phyloP scores from a whole-genome alignment of 2,329 filamentous ascomycete genomes.

The Beauveria bassiana region DNA sequence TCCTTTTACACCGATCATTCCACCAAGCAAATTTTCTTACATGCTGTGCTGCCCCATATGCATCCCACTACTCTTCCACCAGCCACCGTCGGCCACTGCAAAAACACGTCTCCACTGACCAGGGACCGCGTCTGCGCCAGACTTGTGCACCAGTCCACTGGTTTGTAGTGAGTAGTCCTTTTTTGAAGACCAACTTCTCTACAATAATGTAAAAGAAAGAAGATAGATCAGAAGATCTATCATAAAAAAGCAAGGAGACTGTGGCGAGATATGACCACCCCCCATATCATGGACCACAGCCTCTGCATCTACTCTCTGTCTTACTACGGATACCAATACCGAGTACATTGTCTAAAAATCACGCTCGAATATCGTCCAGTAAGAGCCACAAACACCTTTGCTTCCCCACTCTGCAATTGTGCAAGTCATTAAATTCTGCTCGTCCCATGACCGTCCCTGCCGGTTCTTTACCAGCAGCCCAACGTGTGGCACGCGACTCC shows the following conservation, averaged over 20 bases:
- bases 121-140: conserved; percentile 11
- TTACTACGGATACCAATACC: not conserved
- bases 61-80: not conserved
- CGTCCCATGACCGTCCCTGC: not conserved
- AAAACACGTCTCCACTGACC: conserved; percentile 12
- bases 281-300: not conserved
- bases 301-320: not conserved
- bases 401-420: conserved; percentile 5
- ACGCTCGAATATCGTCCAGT: not conserved
- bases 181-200: not conserved
- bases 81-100: conserved; percentile 6
- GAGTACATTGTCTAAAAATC: not conserved
- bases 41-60: not conserved
- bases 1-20: not conserved
- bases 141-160: not conserved
- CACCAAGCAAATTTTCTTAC: not conserved
- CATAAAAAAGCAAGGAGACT: not conserved
- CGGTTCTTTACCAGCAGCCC: not conserved
- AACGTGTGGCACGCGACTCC: not conserved
- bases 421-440: not conserved
- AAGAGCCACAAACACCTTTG: not conserved
- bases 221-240: too few relatives aligned
- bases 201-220: too few relatives aligned
- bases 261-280: not conserved
- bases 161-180: not conserved